A percentile compares a stretch with the other conserved stretches of the same genome.
phyloP scores from a whole-genome alignment of 371 early-diverging fungal genomes.

The Gilbertella persicaria region DNA sequence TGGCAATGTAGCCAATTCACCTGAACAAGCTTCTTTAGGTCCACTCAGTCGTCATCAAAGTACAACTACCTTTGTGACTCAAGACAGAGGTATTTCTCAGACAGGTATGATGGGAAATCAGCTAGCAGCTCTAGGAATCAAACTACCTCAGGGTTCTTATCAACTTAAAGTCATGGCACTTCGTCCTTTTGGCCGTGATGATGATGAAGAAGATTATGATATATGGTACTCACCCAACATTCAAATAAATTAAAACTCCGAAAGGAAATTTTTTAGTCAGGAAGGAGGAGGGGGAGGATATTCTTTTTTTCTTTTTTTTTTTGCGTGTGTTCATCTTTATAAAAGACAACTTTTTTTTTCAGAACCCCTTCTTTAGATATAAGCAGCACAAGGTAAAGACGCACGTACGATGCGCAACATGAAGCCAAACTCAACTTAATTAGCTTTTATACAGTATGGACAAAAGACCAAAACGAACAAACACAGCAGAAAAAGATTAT shows the following conservation, averaged over 20 bases:
- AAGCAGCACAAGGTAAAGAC: too few species aligned
- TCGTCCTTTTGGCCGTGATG: slow-evolving; percentile 34
- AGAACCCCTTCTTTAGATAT: too few species aligned
- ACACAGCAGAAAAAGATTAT: slow-evolving; percentile 28
- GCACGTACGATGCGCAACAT: too few species aligned
- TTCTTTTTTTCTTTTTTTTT: too few species aligned
- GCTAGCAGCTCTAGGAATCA: slow-evolving; percentile 10
- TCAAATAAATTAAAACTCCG: background rate
- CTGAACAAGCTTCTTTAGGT: slow-evolving; percentile 24
- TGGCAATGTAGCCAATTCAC: slow-evolving; percentile 30
- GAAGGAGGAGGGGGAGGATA: too few species aligned
- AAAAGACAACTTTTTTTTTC: too few species aligned
- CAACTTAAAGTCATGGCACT: slow-evolving; percentile 36
- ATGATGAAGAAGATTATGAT: slow-evolving; percentile 34
- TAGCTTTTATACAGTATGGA: too few species aligned
- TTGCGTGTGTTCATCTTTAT: too few species aligned
- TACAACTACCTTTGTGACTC: background rate
- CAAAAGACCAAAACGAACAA: slow-evolving; percentile 29
- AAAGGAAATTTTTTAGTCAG: background rate
- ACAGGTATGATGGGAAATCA: background rate
- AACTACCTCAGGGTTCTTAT: slow-evolving; percentile 25
- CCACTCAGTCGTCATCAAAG: background rate
- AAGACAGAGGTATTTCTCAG: too few species aligned
- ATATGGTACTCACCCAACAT: slow-evolving; percentile 36
- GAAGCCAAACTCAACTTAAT: too few species aligned